Evolutionary conservation across 179 eudicot genomes (phyloP), one percentile per base, ranked within the genome.

Genomic region (Carnegiea gigantea): DNA sequence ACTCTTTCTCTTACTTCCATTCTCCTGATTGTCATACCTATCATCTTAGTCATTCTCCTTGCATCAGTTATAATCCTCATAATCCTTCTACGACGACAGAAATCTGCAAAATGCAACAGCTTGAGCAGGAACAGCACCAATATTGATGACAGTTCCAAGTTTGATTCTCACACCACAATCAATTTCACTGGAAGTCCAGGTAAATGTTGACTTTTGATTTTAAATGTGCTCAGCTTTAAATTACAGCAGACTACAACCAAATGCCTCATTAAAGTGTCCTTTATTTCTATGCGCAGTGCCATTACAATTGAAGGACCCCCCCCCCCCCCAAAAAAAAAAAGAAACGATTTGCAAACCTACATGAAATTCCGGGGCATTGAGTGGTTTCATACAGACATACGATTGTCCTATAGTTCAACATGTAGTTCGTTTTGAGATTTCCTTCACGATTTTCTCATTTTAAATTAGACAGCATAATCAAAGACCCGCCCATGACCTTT

Each of bases 181-280:
- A 80, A 84, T 82, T 77, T 91, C 78, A 78, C 78, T 83, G 87
- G 86, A 21, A 90, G 93, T 82, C 91, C 98, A 89, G 98, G 98
- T 93, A 84, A 84, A 40, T 40, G 44, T 40, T 6, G 11, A 0
- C 8, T 54, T 5, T 5, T 18, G 14, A 54, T 17, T 54, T 60
- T 15, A 62, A 9, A 9, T 62, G 68, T 23, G 15, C 62, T 54
- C 23, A 54, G 62, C 62, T 54, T 54, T 18, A 54, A 15, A 17
- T 54, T 54, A 54, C 62, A 54, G 62, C 62, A 54, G 0, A 26
- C 71, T 5, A 65, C 26, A 24, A 65, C 38, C 71, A 65, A 65
- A 65, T 65, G 71, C 71, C 17, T 26, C 30, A 7, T 23, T 23
- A 8, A 62, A 62, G 11, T 62, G 68, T 7, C 68, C 68, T 62